These are phyloP conservation scores for Elsinoe batatas DNA, from an alignment of 2,329 filamentous ascomycete species.

Conservation along the genomic window DNA sequence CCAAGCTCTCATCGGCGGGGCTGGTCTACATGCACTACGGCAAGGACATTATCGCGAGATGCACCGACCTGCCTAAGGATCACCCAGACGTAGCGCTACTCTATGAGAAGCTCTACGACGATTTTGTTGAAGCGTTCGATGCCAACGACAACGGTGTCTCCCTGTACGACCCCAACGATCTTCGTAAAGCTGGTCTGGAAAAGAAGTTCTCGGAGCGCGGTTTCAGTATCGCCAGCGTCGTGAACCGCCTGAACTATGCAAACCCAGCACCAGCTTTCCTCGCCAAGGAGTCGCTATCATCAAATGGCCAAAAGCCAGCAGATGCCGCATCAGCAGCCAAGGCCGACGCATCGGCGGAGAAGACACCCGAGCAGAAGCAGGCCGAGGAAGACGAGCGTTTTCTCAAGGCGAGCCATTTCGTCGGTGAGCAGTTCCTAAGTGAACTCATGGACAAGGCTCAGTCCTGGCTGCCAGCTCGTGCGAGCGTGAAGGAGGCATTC, in stretches of 20 bases:
- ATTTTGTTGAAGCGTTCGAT: slow-evolving; percentile 91
- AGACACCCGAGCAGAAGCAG: slow-evolving; percentile 42
- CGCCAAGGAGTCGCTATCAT: slow-evolving; percentile 15
- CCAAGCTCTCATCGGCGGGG: slow-evolving; percentile 88
- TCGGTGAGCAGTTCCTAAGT: slow-evolving; percentile 78
- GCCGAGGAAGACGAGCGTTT: slow-evolving; percentile 74
- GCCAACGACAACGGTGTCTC: slow-evolving; percentile 95
- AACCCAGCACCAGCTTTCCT: slow-evolving; percentile 30
- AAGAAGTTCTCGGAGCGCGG: slow-evolving; percentile 77
- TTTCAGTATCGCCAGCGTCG: slow-evolving; percentile 75
- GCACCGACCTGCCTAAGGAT: slow-evolving; percentile 51
- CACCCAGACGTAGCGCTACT: slow-evolving; percentile 61
- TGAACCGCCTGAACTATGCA: slow-evolving; percentile 71
- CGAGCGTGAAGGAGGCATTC: slow-evolving; percentile 69
- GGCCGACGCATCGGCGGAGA: slow-evolving; percentile 15
- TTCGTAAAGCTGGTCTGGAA: slow-evolving; percentile 61
- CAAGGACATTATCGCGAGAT: slow-evolving; percentile 64
- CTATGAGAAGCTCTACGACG: slow-evolving; percentile 81
- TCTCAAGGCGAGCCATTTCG: slow-evolving; percentile 63
- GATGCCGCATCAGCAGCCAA: slow-evolving; percentile 12
- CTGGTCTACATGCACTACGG: slow-evolving; percentile 96
- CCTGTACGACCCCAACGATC: slow-evolving; percentile 60
- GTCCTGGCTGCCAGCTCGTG: slow-evolving; percentile 80
- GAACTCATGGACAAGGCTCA: slow-evolving; percentile 66
- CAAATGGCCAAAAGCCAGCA: slow-evolving; percentile 11